A percentile compares a stretch with the other conserved stretches of the same genome.
Conservation (phyloP, 2,329 filamentous ascomycete species). For the Dactylonectria macrodidyma region DNA sequence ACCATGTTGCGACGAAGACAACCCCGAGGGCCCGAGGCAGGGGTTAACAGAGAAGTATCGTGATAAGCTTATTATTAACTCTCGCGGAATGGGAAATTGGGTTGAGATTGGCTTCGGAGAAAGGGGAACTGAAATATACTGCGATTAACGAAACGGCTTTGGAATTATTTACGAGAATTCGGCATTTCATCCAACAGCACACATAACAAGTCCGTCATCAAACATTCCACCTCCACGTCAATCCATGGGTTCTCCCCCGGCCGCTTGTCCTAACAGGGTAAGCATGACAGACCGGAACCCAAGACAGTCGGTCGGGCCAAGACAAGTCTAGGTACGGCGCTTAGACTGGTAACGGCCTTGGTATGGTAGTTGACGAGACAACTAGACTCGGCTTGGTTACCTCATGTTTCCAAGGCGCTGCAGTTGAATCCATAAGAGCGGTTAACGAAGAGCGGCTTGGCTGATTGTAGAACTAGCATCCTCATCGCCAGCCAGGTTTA, state of each 20-base stretch:
- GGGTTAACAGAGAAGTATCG: slow-evolving; percentile 11
- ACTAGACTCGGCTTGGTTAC: slow-evolving; percentile 33
- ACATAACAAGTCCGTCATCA: slow-evolving; percentile 41
- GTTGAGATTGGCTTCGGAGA: neutral
- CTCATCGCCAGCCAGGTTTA: no score
- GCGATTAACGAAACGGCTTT: neutral
- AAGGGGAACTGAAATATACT: neutral
- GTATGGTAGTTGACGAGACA: slow-evolving; percentile 27
- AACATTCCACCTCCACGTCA: slow-evolving; percentile 20
- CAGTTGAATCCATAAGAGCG: slow-evolving; percentile 33
- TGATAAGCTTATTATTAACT: slow-evolving; percentile 23
- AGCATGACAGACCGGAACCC: slow-evolving; percentile 35
- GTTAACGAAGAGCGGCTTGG: neutral
- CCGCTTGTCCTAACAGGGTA: slow-evolving; percentile 26
- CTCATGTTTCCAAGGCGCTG: slow-evolving; percentile 34
- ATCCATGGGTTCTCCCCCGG: slow-evolving; percentile 32
- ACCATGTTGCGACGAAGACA: neutral
- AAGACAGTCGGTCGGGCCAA: slow-evolving; percentile 31
- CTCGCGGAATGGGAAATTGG: neutral
- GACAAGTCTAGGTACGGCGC: slow-evolving; percentile 32
- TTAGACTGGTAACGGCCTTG: slow-evolving; percentile 36
- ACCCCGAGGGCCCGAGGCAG: slow-evolving; percentile 6
- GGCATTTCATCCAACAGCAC: slow-evolving; percentile 20
- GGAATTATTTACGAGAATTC: neutral
- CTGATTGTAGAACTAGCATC: neutral